Conservation (phyloP, 345 rosid species). For the Boechera retrofracta region DNA sequence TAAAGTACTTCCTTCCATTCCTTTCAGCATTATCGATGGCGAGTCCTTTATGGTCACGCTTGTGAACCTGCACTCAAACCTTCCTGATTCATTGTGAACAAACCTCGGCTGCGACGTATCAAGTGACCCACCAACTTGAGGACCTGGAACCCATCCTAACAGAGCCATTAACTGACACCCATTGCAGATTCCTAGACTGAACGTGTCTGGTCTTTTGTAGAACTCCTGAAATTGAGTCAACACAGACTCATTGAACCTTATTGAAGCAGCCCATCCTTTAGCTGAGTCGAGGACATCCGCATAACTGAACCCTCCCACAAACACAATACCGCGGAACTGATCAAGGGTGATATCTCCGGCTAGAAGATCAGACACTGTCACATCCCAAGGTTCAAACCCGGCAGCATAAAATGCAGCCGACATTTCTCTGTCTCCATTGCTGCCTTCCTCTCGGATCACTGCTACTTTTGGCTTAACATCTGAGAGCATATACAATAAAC, state of each 20-base stretch:
- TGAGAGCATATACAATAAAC: slow-evolving; percentile 29
- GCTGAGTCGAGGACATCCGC: slow-evolving; percentile 96
- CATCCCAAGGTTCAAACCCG: slow-evolving; percentile 97
- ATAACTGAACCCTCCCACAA: slow-evolving; percentile 96
- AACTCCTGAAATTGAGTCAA: slow-evolving; percentile 84
- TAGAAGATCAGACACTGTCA: slow-evolving; percentile 90
- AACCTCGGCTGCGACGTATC: slow-evolving; percentile 89
- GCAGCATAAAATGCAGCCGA: slow-evolving; percentile 86
- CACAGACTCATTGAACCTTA: slow-evolving; percentile 77
- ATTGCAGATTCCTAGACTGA: slow-evolving; percentile 94
- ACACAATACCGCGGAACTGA: slow-evolving; percentile 80
- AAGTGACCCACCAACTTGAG: slow-evolving; percentile 81
- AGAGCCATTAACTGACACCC: slow-evolving; percentile 97
- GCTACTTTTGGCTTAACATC: slow-evolving; percentile 85
- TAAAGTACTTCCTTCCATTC: slow-evolving; percentile 92
- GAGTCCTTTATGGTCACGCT: slow-evolving; percentile 78
- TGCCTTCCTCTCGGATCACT: slow-evolving; percentile 94
- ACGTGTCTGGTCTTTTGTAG: slow-evolving; percentile 80
- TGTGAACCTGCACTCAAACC: slow-evolving; percentile 90
- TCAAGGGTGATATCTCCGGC: slow-evolving; percentile 60
- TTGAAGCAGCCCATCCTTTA: slow-evolving; percentile 98
- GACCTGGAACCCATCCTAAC: slow-evolving; percentile 95
- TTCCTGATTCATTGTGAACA: slow-evolving; percentile 90
- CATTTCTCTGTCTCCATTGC: slow-evolving; percentile 98
- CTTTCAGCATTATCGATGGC: slow-evolving; percentile 89